Percentiles rank a stretch among this genome's conserved stretches.
Conservation (phyloP, 306 rosid species). For the Fragaria nilgerrensis region DNA sequence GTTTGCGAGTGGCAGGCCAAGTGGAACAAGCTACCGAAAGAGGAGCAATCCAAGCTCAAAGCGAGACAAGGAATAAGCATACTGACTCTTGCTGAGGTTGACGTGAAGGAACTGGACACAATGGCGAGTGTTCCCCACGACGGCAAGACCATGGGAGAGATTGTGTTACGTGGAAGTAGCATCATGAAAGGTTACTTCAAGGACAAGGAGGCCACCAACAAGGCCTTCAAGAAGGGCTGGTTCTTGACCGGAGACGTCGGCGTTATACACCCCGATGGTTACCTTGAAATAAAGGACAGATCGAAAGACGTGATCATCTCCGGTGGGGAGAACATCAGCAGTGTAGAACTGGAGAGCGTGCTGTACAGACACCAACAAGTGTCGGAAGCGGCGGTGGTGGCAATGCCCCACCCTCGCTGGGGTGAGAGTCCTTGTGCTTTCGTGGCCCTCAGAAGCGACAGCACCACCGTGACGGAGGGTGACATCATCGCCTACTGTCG, state of each 20-base stretch:
- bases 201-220: conserved; percentile 41
- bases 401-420: conserved; percentile 89
- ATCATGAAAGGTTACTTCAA: conserved; percentile 87
- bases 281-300: conserved; percentile 81
- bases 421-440: conserved; percentile 95
- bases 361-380: conserved; percentile 64
- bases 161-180: conserved; percentile 68
- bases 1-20: conserved; percentile 86
- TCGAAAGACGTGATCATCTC: conserved; percentile 92
- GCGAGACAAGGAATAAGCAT: conserved; percentile 80
- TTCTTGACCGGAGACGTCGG: conserved; percentile 87
- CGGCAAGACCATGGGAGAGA: conserved; percentile 81
- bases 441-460: conserved; percentile 31
- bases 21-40: conserved; percentile 50
- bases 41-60: conserved; percentile 52
- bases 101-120: conserved; percentile 64
- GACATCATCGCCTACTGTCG: conserved; percentile 36
- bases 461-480: conserved; percentile 23
- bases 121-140: conserved; percentile 65
- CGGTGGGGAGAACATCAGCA: conserved; percentile 89
- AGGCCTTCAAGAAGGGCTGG: conserved; percentile 68
- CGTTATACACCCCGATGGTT: conserved; percentile 75
- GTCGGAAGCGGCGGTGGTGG: conserved; percentile 83
- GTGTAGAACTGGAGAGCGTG: conserved; percentile 68
- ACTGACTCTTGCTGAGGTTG: conserved; percentile 61